Base-by-base conservation (phyloP, 225 moss, liverwort and hornwort species). In the Lunularia cruciata region DNA sequence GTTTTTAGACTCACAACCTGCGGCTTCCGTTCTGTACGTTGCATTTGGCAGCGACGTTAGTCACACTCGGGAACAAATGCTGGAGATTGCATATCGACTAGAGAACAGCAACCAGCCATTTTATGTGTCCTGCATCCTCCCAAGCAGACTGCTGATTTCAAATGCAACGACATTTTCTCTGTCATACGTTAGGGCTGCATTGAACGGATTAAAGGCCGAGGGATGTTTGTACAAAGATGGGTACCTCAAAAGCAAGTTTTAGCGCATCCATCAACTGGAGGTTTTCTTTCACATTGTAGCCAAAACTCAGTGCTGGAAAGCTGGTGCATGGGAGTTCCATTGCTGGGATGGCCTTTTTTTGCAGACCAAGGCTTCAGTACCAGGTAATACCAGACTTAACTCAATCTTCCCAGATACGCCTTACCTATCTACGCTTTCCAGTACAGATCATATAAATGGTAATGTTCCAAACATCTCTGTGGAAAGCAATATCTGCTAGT, bases 71-170 rank as follows among this genome's bases (percentile, higher is more conserved):
- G 63, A 18, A 26, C 69, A 85, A 25, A 74, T 84, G 22, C 52
- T 56, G 40, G 84, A 80, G 26, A 72, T 89, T 16, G 84, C 74
- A 15, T 54, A 71, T 6, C 83, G 84, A 13, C 74, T 86, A 25
- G 78, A 86, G 65, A 65, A 47, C 47, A 85, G 83, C 68, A 37
- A 69, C 10, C 83, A 83, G 27, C 83, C 76, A 13, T 86, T 86
- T 60, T 89, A 31, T 80, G 79, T 26, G 86, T 77, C 22, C 39
- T 75, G 38, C 74, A 63, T 8, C 39, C 62, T 19, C 47, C 47
- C 1, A 56, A 54, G 15, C 11, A 5, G 7, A 18, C n/a, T 10
- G 12, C 22, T 3, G 18, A n/a, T 6, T 20, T 26, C 16, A 6
- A 4, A 48, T 49, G 27, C 7, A 18, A 53, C 12, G 42, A 35